phyloP scores from a whole-genome alignment of 2,329 filamentous ascomycete genomes.

The Lecanicillium sp. region DNA sequence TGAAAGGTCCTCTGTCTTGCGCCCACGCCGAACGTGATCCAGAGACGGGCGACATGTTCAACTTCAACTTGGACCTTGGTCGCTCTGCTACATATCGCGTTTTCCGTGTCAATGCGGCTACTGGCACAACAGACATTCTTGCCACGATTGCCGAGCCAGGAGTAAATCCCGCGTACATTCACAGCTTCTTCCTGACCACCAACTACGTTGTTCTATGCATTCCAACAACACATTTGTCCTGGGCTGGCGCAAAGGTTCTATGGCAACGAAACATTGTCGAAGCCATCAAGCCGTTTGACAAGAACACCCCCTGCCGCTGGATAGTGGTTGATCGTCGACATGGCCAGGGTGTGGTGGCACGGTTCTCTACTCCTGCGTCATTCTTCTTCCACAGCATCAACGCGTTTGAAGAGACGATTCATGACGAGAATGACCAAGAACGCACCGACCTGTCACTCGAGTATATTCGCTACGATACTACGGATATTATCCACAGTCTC shows the following conservation, averaged over 20 bases:
- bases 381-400: slow-evolving; percentile 81
- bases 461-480: slow-evolving; percentile 52
- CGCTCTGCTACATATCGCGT: slow-evolving; percentile 54
- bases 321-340: slow-evolving; percentile 62
- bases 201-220: slow-evolving; percentile 68
- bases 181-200: slow-evolving; percentile 69
- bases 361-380: slow-evolving; percentile 58
- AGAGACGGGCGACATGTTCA: slow-evolving; percentile 66
- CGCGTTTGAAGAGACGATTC: slow-evolving; percentile 55
- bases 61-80: slow-evolving; percentile 69
- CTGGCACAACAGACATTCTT: slow-evolving; percentile 61
- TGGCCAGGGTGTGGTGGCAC: slow-evolving; percentile 57
- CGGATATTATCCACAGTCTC: slow-evolving; percentile 57
- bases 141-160: slow-evolving; percentile 51
- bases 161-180: slow-evolving; percentile 62
- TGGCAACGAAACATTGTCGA: slow-evolving; percentile 63
- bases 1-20: slow-evolving; percentile 60
- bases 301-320: slow-evolving; percentile 54
- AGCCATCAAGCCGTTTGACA: slow-evolving; percentile 56
- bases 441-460: slow-evolving; percentile 55
- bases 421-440: slow-evolving; percentile 23
- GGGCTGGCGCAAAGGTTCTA: slow-evolving; percentile 50
- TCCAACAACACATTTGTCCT: slow-evolving; percentile 55
- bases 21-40: slow-evolving; percentile 69
- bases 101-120: slow-evolving; percentile 55